Percentiles rank a stretch among this genome's conserved stretches.
Conservation (phyloP, 2,329 filamentous ascomycete genomes). For the Fusarium foetens region DNA sequence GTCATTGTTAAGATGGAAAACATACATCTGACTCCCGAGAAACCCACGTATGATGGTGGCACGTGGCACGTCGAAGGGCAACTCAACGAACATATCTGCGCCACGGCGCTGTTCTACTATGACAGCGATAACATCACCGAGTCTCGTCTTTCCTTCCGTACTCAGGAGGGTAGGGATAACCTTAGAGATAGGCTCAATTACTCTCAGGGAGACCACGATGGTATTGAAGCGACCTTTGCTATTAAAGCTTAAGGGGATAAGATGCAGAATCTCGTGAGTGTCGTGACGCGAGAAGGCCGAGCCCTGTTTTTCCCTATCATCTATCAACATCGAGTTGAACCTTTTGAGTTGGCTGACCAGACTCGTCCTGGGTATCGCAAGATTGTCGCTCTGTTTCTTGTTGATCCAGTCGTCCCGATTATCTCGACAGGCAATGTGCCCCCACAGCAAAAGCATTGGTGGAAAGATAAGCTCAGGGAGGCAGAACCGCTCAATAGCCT, state of each 20-base stretch:
- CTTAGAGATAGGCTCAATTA: conserved; percentile 41
- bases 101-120: conserved; percentile 71
- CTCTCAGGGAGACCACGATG: conserved; percentile 47
- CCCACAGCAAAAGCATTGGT: conserved; percentile 55
- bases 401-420: conserved; percentile 63
- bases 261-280: conserved; percentile 55
- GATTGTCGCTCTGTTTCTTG: conserved; percentile 68
- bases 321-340: conserved; percentile 61
- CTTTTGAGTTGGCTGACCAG: conserved; percentile 63
- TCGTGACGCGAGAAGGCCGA: conserved; percentile 58
- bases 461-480: conserved; percentile 19
- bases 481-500: neutral
- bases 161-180: conserved; percentile 48
- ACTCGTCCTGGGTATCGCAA: conserved; percentile 66
- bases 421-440: conserved; percentile 57
- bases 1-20: conserved; percentile 72
- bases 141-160: conserved; percentile 61
- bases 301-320: conserved; percentile 66
- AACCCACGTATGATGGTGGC: conserved; percentile 63
- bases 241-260: conserved; percentile 33
- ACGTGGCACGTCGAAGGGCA: conserved; percentile 66
- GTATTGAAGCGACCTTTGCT: conserved; percentile 51
- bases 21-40: conserved; percentile 69
- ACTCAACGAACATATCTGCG: conserved; percentile 71
- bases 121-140: conserved; percentile 68